Base-by-base conservation (phyloP, 2,329 filamentous ascomycete genomes). In the Claviceps spartinae region DNA sequence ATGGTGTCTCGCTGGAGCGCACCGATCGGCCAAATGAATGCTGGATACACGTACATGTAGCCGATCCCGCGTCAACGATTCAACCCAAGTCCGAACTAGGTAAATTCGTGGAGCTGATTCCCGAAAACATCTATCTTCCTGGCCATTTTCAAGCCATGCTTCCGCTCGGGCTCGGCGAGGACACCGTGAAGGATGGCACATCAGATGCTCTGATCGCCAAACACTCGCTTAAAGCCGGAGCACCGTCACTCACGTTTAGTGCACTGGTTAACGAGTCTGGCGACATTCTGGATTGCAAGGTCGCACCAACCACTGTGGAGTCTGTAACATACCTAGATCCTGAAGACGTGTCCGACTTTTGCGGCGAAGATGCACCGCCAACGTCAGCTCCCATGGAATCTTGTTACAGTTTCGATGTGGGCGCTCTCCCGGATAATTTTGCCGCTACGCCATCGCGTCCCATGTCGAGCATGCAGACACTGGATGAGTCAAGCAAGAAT, bases 21-120 rank as follows among this genome's bases (percentile, higher is more conserved):
- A 76, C 82, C 1, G 66, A 71, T 4, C 69, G 65, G 18, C 55
- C 72, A 20, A 63, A 72, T 49, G 73, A 85, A 57, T 80, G 78
- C 60, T 93, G 87, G 87, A 71, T 91, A 34, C 86, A 89, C 61
- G 68, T 88, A 36, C 87, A 93, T 63, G 77, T 86, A 43, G 87
- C 88, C 14, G 88, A 93, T 60, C 86, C 86, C 8, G 83, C 84
- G 2, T 86, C 87, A 5, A 78, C 79, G 54, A 79, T 93, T 56
- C 60, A 69, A 20, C 77, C 79, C 18, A 70, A 78, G 22, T 79
- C 81, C 40, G 67, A 72, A 8, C 65, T 87, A 7, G 76, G 77
- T 37, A 71, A 76, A 54, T 78, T 79, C 60, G 81, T 86, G 46
- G 75, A 82, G 53, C 71, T 80, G 55, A 72, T 82, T 36, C 72